phyloP scores from a whole-genome alignment of 73 alveolate species.

The Paraurostyla sp. region DNA sequence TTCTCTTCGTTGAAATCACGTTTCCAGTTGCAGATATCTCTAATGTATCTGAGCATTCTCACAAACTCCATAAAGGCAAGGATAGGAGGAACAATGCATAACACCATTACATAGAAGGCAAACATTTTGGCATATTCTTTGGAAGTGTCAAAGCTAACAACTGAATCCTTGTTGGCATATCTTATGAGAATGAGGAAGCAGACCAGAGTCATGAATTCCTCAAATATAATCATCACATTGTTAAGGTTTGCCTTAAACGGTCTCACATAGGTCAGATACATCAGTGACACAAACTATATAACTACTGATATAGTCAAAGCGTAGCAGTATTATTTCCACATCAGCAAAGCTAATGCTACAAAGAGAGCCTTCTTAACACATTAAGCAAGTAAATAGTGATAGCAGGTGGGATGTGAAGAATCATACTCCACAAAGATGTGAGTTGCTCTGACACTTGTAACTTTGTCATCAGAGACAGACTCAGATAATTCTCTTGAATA shows the following conservation, averaged over 20 bases:
- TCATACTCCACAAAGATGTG: constrained; percentile 50
- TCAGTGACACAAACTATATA: background rate
- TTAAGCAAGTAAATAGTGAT: background rate
- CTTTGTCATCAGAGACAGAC: constrained; percentile 12
- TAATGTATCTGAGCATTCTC: constrained; percentile 6
- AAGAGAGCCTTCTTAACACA: constrained; percentile 37
- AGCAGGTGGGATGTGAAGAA: constrained; percentile 57
- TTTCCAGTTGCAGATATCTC: constrained; percentile 45
- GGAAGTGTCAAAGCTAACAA: constrained; percentile 14
- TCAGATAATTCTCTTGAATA: background rate
- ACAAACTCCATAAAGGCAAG: constrained; percentile 41
- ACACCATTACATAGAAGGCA: constrained; percentile 16
- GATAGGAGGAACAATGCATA: constrained; percentile 22
- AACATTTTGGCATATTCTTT: constrained; percentile 43
- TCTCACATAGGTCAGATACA: constrained; percentile 53
- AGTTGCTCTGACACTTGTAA: background rate
- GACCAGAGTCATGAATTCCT: constrained; percentile 52
- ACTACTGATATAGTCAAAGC: constrained; percentile 4
- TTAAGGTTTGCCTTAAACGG: constrained; percentile 35
- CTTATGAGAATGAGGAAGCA: constrained; percentile 33
- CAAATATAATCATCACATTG: constrained; percentile 33
- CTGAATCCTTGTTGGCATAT: constrained; percentile 46
- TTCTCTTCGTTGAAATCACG: constrained; percentile 45
- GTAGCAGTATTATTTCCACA: constrained; percentile 28
- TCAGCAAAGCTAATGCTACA: background rate